A percentile compares a stretch with the other conserved stretches of the same genome.
Conservation (phyloP, 495 filamentous ascomycete species). For the Daldinia concentrica region DNA sequence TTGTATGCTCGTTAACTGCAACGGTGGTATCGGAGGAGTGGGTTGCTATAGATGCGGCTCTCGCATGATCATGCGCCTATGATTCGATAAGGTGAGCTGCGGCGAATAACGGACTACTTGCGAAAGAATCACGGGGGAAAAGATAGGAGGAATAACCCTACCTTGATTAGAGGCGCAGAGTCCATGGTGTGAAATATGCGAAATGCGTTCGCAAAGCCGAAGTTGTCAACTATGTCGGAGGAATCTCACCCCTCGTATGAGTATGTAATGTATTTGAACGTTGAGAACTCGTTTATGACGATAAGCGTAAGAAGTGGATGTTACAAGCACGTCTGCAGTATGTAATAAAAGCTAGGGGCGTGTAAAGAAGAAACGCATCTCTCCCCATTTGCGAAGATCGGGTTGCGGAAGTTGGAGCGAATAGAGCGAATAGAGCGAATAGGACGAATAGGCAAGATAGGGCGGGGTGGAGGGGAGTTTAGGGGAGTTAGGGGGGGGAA, state of each 20-base stretch:
- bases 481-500: slow-evolving; percentile 1
- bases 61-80: slow-evolving; percentile 89
- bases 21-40: slow-evolving; percentile 78
- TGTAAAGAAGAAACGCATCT: slow-evolving; percentile 11
- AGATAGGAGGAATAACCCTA: slow-evolving; percentile 31
- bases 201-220: slow-evolving; percentile 5
- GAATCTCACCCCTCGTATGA: slow-evolving; percentile 7
- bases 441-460: slow-evolving; percentile 1
- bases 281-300: slow-evolving; percentile 14
- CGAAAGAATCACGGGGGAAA: neutral
- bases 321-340: neutral
- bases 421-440: neutral
- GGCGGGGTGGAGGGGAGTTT: slow-evolving; percentile 16
- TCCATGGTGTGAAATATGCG: slow-evolving; percentile 49
- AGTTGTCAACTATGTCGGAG: neutral
- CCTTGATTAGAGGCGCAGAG: slow-evolving; percentile 55
- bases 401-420: slow-evolving; percentile 2
- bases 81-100: slow-evolving; percentile 31
- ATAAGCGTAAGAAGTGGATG: slow-evolving; percentile 11
- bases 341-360: slow-evolving; percentile 31
- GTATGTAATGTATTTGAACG: neutral
- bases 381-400: slow-evolving; percentile 12
- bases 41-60: slow-evolving; percentile 77
- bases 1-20: slow-evolving; percentile 85
- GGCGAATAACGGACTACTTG: slow-evolving; percentile 9